A percentile compares a stretch with the other conserved stretches of the same genome.
Conservation (phyloP, 2,329 filamentous ascomycete species). For the Aureobasidium sp. region DNA sequence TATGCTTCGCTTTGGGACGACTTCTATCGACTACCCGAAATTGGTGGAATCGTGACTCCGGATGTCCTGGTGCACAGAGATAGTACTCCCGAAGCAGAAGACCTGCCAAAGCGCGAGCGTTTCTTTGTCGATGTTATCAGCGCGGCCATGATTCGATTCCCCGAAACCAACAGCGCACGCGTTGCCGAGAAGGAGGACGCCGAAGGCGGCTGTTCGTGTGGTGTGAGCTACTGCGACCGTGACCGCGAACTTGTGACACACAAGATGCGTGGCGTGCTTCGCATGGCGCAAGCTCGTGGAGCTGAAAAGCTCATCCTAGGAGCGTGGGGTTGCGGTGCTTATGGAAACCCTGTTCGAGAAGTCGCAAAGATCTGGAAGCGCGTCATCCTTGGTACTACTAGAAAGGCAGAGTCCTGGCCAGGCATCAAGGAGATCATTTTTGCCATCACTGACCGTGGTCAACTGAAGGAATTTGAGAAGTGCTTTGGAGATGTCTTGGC, state of each 20-base stretch:
- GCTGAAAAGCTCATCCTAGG: slow-evolving; percentile 50
- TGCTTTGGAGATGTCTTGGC: slow-evolving; percentile 37
- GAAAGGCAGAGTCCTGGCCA: slow-evolving; percentile 34
- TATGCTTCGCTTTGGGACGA: slow-evolving; percentile 51
- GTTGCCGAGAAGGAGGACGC: slow-evolving; percentile 24
- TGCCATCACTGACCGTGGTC: slow-evolving; percentile 47
- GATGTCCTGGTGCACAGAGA: slow-evolving; percentile 55
- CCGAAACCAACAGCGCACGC: slow-evolving; percentile 35
- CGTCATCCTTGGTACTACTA: slow-evolving; percentile 30
- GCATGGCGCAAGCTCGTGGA: slow-evolving; percentile 43
- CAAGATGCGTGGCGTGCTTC: slow-evolving; percentile 54
- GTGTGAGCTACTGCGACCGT: slow-evolving; percentile 37
- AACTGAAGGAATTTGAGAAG: slow-evolving; percentile 47
- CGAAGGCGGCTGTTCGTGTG: slow-evolving; percentile 25
- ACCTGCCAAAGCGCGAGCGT: slow-evolving; percentile 42
- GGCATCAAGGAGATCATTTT: slow-evolving; percentile 50
- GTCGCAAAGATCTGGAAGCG: slow-evolving; percentile 51
- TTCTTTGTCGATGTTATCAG: slow-evolving; percentile 55
- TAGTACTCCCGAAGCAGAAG: slow-evolving; percentile 30
- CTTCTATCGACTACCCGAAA: slow-evolving; percentile 54
- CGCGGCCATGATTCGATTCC: slow-evolving; percentile 53
- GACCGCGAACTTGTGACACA: slow-evolving; percentile 46
- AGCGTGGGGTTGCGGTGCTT: slow-evolving; percentile 59
- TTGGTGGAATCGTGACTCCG: slow-evolving; percentile 50
- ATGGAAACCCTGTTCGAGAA: slow-evolving; percentile 55